Conservation (phyloP, 495 filamentous ascomycete species). For the Penicillium psychrofluorescens region DNA sequence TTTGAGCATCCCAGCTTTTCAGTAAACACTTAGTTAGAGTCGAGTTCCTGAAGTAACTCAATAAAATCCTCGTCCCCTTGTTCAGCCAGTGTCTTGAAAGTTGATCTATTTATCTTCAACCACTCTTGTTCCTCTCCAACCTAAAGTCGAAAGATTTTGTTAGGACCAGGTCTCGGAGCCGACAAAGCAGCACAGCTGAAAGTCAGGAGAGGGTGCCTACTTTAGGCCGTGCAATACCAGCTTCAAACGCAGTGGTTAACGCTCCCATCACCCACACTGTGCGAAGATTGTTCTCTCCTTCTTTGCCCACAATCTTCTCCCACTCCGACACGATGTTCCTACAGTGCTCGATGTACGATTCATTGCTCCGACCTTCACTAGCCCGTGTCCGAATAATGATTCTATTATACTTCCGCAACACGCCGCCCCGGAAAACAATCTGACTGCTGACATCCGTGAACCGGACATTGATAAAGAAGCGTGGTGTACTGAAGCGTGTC, state of each 20-base stretch:
- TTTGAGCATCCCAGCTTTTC: too few species aligned
- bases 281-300: constrained; percentile 7
- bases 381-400: constrained; percentile 17
- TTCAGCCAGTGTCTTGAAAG: constrained; percentile 9
- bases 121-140: constrained; percentile 13
- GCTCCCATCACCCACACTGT: constrained; percentile 17
- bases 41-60: constrained; percentile 12
- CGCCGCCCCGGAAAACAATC: constrained; percentile 13
- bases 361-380: constrained; percentile 9
- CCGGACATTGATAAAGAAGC: constrained; percentile 26
- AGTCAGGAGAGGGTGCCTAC: not conserved
- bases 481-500: constrained; percentile 23
- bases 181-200: too few species aligned
- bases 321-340: constrained; percentile 4
- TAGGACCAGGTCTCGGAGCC: too few species aligned
- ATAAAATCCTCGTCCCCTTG: constrained; percentile 15
- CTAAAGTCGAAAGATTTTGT: not conserved
- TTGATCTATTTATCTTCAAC: constrained; percentile 6
- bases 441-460: constrained; percentile 14
- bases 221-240: constrained; percentile 15
- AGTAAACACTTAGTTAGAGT: not conserved
- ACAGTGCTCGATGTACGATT: constrained; percentile 12
- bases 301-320: constrained; percentile 11
- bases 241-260: constrained; percentile 18
- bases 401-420: constrained; percentile 12